A percentile compares a stretch with the other conserved stretches of the same genome.
Evolutionary conservation across 1,284 basidiomycete species (phyloP).

Genomic region (Ustilago sp.): DNA sequence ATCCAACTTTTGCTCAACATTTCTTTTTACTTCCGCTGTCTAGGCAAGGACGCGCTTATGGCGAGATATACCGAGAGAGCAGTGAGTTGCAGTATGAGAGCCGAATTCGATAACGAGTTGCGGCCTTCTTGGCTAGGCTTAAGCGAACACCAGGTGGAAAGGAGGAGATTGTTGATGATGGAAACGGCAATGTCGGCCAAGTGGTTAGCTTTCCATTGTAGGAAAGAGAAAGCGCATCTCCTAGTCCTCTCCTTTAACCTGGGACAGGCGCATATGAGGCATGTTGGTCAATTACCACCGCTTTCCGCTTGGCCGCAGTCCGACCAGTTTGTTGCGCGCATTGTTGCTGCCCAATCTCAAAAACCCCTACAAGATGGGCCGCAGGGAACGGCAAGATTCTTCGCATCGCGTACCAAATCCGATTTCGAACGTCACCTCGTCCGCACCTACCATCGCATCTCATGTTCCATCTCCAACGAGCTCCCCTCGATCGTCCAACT

Average conservation of each 20-base stretch:
- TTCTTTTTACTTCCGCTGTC: constrained; percentile 35
- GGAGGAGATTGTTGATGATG: constrained; percentile 19
- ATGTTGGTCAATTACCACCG: constrained; percentile 22
- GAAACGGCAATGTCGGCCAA: constrained; percentile 17
- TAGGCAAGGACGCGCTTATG: constrained; percentile 20
- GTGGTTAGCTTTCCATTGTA: constrained; percentile 34
- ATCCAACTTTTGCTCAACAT: constrained; percentile 33
- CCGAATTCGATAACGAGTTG: constrained; percentile 30
- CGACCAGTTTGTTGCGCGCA: constrained; percentile 2
- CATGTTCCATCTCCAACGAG: constrained; percentile 12
- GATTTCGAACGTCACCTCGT: constrained; percentile 17
- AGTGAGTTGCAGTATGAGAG: constrained; percentile 12
- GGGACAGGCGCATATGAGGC: constrained; percentile 14
- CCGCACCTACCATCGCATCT: constrained; percentile 9
- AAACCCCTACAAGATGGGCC: background rate
- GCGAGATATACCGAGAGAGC: constrained; percentile 24
- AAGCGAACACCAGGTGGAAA: constrained; percentile 21
- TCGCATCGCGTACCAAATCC: constrained; percentile 17
- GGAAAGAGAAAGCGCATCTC: constrained; percentile 5
- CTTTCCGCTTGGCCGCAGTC: constrained; percentile 26
- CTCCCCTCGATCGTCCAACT: constrained; percentile 24
- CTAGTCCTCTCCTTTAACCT: constrained; percentile 18
- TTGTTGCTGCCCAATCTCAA: constrained; percentile 7
- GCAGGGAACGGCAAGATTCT: background rate
- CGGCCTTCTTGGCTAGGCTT: constrained; percentile 26